Base-by-base conservation (phyloP, 805 yeast species). In the Priceomyces carsonii region DNA sequence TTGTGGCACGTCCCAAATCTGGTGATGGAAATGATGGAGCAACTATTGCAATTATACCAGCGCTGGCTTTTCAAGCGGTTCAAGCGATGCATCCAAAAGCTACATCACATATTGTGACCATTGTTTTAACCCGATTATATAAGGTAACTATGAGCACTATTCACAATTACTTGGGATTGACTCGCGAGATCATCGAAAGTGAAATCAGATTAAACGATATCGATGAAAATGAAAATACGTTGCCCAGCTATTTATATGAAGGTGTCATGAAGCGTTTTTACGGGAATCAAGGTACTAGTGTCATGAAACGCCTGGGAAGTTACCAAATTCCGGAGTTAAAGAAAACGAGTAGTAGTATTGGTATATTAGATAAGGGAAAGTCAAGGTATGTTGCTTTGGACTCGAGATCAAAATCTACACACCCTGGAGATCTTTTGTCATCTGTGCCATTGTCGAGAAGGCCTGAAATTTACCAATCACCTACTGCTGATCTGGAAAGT, bases 131-230 rank as follows among this genome's bases (percentile, higher is more conserved):
- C 1, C 75, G 95, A 43, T 70, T 93, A 35, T 87, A 88, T 55
- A 77, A 95, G 46, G 96, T 93, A 6, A 91, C 98, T 0, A 80
- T 91, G 59, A 90, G 86, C 52, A 86, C 97, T 0, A 86, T 93
- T 7, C 93, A 90, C 55, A 75, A 78, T 43, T 93, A 91, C 56
- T 66, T 91, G 32, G 96, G 95, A 0, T 62, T 91, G 15, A 88
- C 97, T 0, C 66, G 75, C 13, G 96, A 89, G 49, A 80, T 91
- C 19, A 74, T 85, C 50, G 78, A 82, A 36, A 80, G 91, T 12
- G 99, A 91, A 52, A 61, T 75, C 5, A 66, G 70, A 17, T 63
- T 88, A 27, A 91, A 90, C 53, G 59, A 66, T 8, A 26, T 42
- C 14, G 39, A 41, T 16, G 24, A 39, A 3, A 46, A 46, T 5